Conservation (phyloP, 2,329 filamentous ascomycete genomes). For the Sporothrix globosa region DNA sequence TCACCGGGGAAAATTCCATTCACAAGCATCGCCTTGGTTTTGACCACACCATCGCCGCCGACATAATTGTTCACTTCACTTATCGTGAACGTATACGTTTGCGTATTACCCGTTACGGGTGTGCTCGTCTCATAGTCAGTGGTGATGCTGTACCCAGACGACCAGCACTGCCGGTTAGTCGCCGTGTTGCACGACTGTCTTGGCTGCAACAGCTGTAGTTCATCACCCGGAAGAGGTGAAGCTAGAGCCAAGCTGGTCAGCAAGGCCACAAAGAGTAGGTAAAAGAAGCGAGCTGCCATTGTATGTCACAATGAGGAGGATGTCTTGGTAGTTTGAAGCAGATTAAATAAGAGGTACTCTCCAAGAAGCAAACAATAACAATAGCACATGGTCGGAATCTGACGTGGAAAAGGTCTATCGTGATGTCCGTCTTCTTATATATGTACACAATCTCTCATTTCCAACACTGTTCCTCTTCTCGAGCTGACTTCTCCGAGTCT, state of each 20-base stretch:
- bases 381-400: not conserved
- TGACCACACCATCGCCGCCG: conserved; percentile 35
- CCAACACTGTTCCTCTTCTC: not conserved
- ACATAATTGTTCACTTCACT: conserved; percentile 36
- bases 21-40: conserved; percentile 38
- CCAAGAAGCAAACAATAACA: not conserved
- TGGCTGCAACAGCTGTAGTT: conserved; percentile 8
- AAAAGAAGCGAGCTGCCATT: not conserved
- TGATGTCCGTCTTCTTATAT: not conserved
- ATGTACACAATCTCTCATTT: not conserved
- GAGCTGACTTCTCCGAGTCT: not conserved
- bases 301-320: too few relatives aligned
- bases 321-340: not conserved
- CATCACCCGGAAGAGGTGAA: not conserved
- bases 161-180: conserved; percentile 36
- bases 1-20: conserved; percentile 33
- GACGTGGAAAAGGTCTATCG: not conserved
- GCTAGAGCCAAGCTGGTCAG: not conserved
- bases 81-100: conserved; percentile 35
- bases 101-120: conserved; percentile 35
- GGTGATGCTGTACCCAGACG: conserved; percentile 36
- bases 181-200: conserved; percentile 33
- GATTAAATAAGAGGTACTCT: not conserved
- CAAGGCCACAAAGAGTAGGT: not conserved
- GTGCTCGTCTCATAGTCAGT: conserved; percentile 37